Evolutionary conservation across 2,329 filamentous ascomycete species (phyloP), one percentile per base, ranked within the genome.

Genomic region (Alternaria sp.): DNA sequence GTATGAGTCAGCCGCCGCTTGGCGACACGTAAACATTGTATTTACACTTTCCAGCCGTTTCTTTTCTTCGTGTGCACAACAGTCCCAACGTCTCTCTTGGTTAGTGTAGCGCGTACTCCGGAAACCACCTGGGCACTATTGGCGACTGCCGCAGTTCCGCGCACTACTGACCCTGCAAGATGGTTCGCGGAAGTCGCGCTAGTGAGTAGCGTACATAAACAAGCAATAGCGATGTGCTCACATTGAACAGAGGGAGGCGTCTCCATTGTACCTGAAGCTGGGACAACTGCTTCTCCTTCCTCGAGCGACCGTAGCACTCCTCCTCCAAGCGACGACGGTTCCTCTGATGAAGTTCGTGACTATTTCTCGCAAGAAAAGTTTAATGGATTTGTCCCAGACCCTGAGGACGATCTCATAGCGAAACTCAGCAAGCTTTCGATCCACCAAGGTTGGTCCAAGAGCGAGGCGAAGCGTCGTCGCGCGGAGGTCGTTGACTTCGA

Each of bases 361-460:
- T 51, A 45, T 5, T 61, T 57, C 30, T 9, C 28, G 18, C 49
- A 53, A 37, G 30, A 53, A 3, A 21, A 61, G 15, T 63, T 63
- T 26, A 47, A 53, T n/a, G 69, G 65, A 47, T 71, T 73, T 46
- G 21, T 44, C 10, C 41, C 59, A 7, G 55, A 66, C 8, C 60
- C 61, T 0, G 44, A 57, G 3, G 64, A 63, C 3, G 47, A 50
- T 15, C 58, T 73, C 46, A 26, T 49, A 21, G 51, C 57, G 25
- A 55, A 68, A 20, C 71, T 75, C 56, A 58, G 55, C 11, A 70
- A 65, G 5, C 63, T 75, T 15, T 62, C 63, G 6, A 60, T 60
- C 20, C 56, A 60, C 5, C 51, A 67, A 44, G 61, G 62, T 18
- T 69, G 66, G 65, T 64, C 68, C 20, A 60, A 57, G 43, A 55